A percentile compares a stretch with the other conserved stretches of the same genome.
Evolutionary conservation across 768 basidiomycete genomes (phyloP).

Genomic region (Fomitopsis pulvina): DNA sequence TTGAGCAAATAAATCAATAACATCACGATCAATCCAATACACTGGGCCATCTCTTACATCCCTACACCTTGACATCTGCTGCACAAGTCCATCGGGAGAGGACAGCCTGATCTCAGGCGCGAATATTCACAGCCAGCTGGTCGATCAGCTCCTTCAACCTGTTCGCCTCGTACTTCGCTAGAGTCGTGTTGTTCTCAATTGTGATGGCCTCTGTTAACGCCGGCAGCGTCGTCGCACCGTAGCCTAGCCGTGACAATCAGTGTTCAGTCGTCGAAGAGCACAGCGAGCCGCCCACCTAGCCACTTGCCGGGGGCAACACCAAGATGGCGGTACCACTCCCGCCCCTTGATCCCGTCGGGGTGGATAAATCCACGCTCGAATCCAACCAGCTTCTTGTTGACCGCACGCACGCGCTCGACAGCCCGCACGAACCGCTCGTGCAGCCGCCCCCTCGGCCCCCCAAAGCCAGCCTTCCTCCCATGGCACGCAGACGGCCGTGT

Average conservation of each 20-base stretch:
- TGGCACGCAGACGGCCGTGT: background rate
- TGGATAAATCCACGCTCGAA: constrained; percentile 83
- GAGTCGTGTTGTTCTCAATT: constrained; percentile 55
- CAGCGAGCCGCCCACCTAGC: constrained; percentile 45
- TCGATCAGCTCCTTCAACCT: constrained; percentile 51
- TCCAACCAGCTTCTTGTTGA: constrained; percentile 58
- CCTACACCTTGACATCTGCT: too few species aligned
- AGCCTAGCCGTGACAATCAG: constrained; percentile 38
- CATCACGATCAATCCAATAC: too few species aligned
- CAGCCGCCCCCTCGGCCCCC: background rate
- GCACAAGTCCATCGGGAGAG: too few species aligned
- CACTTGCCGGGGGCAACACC: constrained; percentile 85
- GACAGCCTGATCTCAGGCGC: background rate
- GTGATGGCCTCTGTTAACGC: constrained; percentile 72
- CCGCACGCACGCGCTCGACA: constrained; percentile 47
- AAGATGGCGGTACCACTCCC: constrained; percentile 84
- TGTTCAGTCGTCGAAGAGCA: background rate
- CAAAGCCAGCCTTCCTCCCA: background rate
- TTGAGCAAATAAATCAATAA: too few species aligned
- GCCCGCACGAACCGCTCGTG: constrained; percentile 45
- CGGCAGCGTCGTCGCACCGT: constrained; percentile 82
- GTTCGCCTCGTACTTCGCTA: constrained; percentile 53
- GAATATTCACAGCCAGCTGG: constrained; percentile 11
- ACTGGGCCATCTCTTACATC: too few species aligned
- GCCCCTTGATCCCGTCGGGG: constrained; percentile 65